Base-by-base conservation (phyloP, 164 flowering plant species). In the Vitis rotundifolia region DNA sequence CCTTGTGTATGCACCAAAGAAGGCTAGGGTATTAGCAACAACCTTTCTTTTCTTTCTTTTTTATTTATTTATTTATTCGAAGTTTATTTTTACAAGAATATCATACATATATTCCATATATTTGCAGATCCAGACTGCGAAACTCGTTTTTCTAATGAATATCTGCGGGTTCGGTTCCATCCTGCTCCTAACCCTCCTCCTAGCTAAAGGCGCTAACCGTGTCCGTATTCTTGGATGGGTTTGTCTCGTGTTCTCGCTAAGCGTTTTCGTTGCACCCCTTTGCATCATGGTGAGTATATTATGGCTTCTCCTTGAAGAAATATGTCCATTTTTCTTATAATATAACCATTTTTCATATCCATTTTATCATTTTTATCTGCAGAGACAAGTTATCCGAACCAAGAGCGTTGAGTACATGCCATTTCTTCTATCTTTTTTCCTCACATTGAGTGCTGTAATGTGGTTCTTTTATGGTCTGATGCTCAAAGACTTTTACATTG, bases 351-450 rank as follows among this genome's bases (percentile, higher is more conserved):
- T 15, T 15, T 9, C 52, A 5, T 18, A 9, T 48, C 47, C 3
- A 22, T 67, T 16, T 2, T 37, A 51, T 44, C 44, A n/a, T 73
- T 19, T 54, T 47, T 14, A 13, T 18, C 14, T 63, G 56, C 85
- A 88, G 97, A 81, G 84, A 71, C 74, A 77, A 73, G 97, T 89
- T 8, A 88, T 89, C 37, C 76, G 71, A 50, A 91, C 92, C 8
- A 89, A 82, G 76, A 89, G 97, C 51, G 92, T 88, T 8, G 97
- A 89, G 75, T 89, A 75, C 83, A 91, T 91, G 96, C 96, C 96
- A 3, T 82, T 89, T 51, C 69, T 65, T 13, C 61, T 91, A 49
- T 89, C 91, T 3, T 77, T 86, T 62, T 91, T 81, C 78, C 89
- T 91, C 67, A 89, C 91, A 0, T 9, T 89, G 19, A 81, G 86